Evolutionary conservation across 306 rosid species (phyloP).

Genomic region (Cicer yamashitae): DNA sequence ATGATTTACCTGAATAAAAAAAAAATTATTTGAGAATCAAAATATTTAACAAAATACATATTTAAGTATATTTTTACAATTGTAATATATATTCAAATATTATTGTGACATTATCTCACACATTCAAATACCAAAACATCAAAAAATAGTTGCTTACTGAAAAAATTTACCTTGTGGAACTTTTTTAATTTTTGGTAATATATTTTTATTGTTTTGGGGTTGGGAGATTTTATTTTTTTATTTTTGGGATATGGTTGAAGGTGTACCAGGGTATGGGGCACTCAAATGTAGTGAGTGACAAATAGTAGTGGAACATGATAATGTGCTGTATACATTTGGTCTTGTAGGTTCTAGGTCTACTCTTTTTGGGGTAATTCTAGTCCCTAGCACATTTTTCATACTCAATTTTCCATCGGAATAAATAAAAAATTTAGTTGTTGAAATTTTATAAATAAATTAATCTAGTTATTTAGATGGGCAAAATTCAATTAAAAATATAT

Average conservation of each 20-base stretch:
- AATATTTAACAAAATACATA: too few species aligned
- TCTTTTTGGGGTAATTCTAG: background rate
- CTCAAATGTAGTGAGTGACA: conserved; percentile 41
- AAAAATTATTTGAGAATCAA: too few species aligned
- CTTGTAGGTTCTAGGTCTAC: conserved; percentile 33
- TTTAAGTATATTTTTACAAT: too few species aligned
- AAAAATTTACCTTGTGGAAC: background rate
- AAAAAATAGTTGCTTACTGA: background rate
- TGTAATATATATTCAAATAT: too few species aligned
- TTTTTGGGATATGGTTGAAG: conserved; percentile 9
- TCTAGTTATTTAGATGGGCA: too few species aligned
- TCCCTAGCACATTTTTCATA: background rate
- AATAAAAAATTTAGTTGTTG: too few species aligned
- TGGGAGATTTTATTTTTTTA: background rate
- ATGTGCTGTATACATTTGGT: conserved; percentile 68
- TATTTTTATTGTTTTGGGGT: background rate
- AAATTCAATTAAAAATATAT: too few species aligned
- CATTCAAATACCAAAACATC: too few species aligned
- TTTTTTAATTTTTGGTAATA: background rate
- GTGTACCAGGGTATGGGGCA: conserved; percentile 22
- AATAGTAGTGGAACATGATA: conserved; percentile 32
- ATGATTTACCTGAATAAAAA: too few species aligned
- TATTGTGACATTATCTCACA: too few species aligned
- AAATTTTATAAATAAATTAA: too few species aligned
- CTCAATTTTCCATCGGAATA: too few species aligned